A percentile compares a stretch with the other conserved stretches of the same genome.
These are phyloP conservation scores for Trichocladium uniseriatum DNA, from an alignment of 495 filamentous ascomycete species.

Conservation along the genomic window DNA sequence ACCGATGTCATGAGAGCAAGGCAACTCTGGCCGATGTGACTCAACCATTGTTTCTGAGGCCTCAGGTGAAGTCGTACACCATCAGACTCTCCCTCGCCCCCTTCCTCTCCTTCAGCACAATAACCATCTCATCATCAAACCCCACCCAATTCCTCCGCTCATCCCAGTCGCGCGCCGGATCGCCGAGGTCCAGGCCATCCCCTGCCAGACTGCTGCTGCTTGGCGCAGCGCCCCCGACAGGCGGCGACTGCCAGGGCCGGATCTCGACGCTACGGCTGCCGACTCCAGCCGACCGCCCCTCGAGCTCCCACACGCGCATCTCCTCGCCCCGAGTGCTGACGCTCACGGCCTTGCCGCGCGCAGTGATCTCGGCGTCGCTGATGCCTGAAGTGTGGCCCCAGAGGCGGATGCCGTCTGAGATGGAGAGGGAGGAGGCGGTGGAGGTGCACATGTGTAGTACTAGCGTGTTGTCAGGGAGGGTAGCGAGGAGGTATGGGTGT, in stretches of 20 bases:
- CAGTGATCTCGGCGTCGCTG: conserved; percentile 73
- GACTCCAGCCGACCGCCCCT: conserved; percentile 48
- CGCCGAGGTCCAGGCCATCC: neutral
- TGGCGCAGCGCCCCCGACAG: conserved; percentile 5
- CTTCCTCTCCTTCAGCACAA: conserved; percentile 66
- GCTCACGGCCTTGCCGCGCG: conserved; percentile 82
- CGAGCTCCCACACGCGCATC: conserved; percentile 89
- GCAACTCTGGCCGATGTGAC: no score
- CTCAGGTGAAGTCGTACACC: conserved; percentile 84
- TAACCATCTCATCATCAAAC: conserved; percentile 90
- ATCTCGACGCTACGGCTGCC: conserved; percentile 35
- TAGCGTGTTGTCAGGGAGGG: conserved; percentile 86
- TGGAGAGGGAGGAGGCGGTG: conserved; percentile 51
- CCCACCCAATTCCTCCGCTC: conserved; percentile 58
- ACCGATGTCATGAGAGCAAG: no score
- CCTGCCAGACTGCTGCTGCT: neutral
- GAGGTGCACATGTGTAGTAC: conserved; percentile 80
- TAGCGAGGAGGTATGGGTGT: conserved; percentile 84
- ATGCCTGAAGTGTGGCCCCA: conserved; percentile 96
- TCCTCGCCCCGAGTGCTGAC: conserved; percentile 76
- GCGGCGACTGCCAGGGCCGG: conserved; percentile 30
- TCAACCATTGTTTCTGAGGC: no score
- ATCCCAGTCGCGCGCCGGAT: conserved; percentile 12
- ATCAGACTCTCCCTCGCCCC: conserved; percentile 63
- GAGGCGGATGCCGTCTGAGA: conserved; percentile 66